A percentile compares a stretch with the other conserved stretches of the same genome.
These are phyloP conservation scores for Suillus discolor DNA, from an alignment of 768 basidiomycete genomes.

Conservation along the genomic window DNA sequence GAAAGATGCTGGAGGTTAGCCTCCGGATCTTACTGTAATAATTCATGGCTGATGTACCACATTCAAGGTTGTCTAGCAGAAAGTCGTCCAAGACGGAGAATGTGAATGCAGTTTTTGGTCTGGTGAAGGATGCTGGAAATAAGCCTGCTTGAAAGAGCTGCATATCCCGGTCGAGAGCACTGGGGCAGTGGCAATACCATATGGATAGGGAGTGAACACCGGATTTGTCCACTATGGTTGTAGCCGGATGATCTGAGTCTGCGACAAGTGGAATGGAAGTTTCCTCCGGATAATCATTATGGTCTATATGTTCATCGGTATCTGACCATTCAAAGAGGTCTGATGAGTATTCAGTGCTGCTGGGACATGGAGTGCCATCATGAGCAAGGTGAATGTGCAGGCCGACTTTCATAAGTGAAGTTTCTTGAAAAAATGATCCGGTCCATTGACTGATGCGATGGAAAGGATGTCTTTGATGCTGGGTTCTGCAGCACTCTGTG, in stretches of 20 bases:
- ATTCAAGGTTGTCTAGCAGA: not conserved
- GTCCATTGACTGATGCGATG: not conserved
- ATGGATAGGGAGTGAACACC: not conserved
- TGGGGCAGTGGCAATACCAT: not conserved
- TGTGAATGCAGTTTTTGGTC: not conserved
- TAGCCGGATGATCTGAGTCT: too few species aligned
- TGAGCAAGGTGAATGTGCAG: slow-evolving; percentile 1
- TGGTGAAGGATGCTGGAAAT: not conserved
- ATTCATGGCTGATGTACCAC: not conserved
- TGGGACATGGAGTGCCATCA: not conserved
- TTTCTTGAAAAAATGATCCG: not conserved
- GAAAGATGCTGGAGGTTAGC: not conserved
- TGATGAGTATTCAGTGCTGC: not conserved
- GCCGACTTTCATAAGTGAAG: not conserved
- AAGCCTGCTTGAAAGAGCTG: not conserved
- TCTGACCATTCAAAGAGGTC: too few species aligned
- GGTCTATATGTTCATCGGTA: too few species aligned
- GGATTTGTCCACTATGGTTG: not conserved
- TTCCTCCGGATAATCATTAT: too few species aligned
- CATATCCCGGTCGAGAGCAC: not conserved
- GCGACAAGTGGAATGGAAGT: too few species aligned
- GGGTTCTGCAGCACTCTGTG: too few species aligned
- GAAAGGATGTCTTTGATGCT: not conserved
- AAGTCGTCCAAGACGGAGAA: not conserved
- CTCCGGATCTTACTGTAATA: not conserved